phyloP scores from a whole-genome alignment of 2,329 filamentous ascomycete species.

The Torrubiellomyces zombiae region DNA sequence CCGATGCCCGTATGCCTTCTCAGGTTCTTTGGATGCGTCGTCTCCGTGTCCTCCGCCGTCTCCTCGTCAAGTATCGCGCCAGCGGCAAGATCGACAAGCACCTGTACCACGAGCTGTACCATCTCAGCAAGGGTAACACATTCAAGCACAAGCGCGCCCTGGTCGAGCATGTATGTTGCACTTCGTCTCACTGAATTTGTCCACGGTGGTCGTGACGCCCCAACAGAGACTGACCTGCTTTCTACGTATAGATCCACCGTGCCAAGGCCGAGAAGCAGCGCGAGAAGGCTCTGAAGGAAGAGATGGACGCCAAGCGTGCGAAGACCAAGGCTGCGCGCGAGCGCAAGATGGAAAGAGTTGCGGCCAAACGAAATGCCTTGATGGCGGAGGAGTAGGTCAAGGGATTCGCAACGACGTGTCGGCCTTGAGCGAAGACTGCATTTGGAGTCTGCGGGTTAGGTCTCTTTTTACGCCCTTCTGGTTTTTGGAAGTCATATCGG shows the following conservation, averaged over 20 bases:
- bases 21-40: slow-evolving; percentile 99
- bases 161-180: slow-evolving; percentile 89
- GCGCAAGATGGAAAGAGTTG: slow-evolving; percentile 85
- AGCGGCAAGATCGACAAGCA: slow-evolving; percentile 99
- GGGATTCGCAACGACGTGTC: slow-evolving; percentile 25
- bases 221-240: slow-evolving; percentile 6
- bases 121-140: slow-evolving; percentile 99
- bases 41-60: slow-evolving; percentile 95
- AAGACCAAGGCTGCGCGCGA: slow-evolving; percentile 99
- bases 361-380: slow-evolving; percentile 79
- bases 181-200: slow-evolving; percentile 6
- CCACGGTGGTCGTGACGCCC: neutral
- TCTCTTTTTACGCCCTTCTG: slow-evolving; percentile 30
- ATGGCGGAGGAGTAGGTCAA: slow-evolving; percentile 49
- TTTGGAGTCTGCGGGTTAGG: slow-evolving; percentile 44
- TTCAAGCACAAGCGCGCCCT: slow-evolving; percentile 99
- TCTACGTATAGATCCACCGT: slow-evolving; percentile 70
- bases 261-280: slow-evolving; percentile 99
- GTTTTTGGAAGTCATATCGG: slow-evolving; percentile 31
- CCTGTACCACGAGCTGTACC: slow-evolving; percentile 99
- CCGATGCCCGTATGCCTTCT: slow-evolving; percentile 96
- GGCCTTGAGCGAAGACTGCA: slow-evolving; percentile 38
- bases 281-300: slow-evolving; percentile 91
- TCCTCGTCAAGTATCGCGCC: slow-evolving; percentile 99
- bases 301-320: slow-evolving; percentile 99